phyloP scores from a whole-genome alignment of 148 eudicot species.

The Amaranthus cruentus region DNA sequence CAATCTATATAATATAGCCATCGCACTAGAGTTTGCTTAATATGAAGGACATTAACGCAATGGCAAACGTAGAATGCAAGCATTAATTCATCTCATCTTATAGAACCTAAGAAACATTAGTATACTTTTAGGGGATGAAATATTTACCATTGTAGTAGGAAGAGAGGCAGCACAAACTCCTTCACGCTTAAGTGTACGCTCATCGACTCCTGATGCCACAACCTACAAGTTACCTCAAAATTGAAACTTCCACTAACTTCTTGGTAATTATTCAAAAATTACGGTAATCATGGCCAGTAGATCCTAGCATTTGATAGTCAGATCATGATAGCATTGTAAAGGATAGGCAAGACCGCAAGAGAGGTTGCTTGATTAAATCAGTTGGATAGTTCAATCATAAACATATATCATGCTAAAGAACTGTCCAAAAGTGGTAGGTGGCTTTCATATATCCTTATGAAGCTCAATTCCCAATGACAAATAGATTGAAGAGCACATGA shows the following conservation, averaged over 20 bases:
- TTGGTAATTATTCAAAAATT: background rate
- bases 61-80: background rate
- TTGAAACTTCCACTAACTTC: constrained; percentile 2
- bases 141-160: constrained; percentile 88
- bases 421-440: background rate
- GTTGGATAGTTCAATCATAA: too few species aligned
- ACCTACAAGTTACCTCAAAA: constrained; percentile 39
- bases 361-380: too few species aligned
- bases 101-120: background rate
- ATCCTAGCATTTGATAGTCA: background rate
- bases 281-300: background rate
- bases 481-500: background rate
- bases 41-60: background rate
- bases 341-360: too few species aligned
- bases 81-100: background rate
- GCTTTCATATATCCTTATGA: background rate
- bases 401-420: too few species aligned
- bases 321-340: background rate
- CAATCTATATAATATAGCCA: background rate
- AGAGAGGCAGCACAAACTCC: constrained; percentile 99
- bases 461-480: background rate
- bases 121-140: constrained; percentile 4
- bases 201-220: constrained; percentile 96
- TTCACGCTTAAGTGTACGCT: constrained; percentile 92
- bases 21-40: background rate